Conservation (phyloP, 2,329 filamentous ascomycete genomes). For the Colletotrichum cereale region DNA sequence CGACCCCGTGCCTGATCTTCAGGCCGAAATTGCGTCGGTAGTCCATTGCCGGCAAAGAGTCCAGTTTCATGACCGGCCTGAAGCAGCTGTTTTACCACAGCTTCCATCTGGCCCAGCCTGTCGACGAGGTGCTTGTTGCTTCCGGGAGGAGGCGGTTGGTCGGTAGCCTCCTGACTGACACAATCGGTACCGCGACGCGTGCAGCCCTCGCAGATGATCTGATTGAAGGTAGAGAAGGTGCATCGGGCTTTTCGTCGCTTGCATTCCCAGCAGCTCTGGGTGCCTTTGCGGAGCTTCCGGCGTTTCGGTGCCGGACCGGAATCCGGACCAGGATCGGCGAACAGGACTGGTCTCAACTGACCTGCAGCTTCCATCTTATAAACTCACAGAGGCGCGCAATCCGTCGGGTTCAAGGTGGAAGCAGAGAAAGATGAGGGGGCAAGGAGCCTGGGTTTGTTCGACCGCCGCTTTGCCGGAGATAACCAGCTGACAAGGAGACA, state of each 20-base stretch:
- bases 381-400: too few relatives aligned
- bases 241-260: conserved; percentile 35
- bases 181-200: conserved; percentile 57
- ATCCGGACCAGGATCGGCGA: background rate
- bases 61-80: background rate
- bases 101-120: conserved; percentile 53
- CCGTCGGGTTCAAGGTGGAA: background rate
- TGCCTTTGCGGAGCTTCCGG: conserved; percentile 36
- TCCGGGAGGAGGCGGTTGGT: conserved; percentile 48
- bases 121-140: conserved; percentile 47
- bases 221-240: conserved; percentile 5
- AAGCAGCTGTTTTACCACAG: conserved; percentile 48
- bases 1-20: background rate
- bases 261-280: conserved; percentile 39
- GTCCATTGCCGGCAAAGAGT: background rate
- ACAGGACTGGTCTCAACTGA: background rate
- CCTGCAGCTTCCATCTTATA: background rate
- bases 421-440: background rate
- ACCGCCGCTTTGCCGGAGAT: conserved; percentile 33
- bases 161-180: conserved; percentile 55
- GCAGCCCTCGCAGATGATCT: conserved; percentile 49
- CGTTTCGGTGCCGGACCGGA: conserved; percentile 16
- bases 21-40: background rate
- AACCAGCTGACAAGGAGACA: background rate
- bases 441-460: background rate